Evolutionary conservation across 1,139 yeast species (phyloP).

Genomic region (Candida smagusa): DNA sequence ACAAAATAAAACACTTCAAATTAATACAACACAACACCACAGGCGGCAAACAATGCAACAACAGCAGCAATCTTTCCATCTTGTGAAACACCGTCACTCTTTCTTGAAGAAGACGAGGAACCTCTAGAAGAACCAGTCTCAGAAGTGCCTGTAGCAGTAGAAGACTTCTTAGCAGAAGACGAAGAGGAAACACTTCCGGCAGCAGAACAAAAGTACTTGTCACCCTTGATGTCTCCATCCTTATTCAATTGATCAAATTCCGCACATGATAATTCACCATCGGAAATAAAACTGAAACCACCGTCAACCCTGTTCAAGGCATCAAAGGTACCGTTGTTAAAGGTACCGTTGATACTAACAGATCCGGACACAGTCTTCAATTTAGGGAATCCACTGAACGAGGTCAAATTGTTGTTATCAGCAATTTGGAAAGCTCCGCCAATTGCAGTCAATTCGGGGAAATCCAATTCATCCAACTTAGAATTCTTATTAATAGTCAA

Average conservation of each 20-base stretch:
- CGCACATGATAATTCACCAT: slow-evolving; percentile 77
- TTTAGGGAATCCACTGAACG: slow-evolving; percentile 70
- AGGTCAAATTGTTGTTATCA: slow-evolving; percentile 70
- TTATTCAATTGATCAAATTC: slow-evolving; percentile 65
- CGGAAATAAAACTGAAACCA: slow-evolving; percentile 81
- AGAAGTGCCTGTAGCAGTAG: slow-evolving; percentile 24
- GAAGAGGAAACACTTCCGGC: slow-evolving; percentile 57
- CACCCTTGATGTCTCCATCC: slow-evolving; percentile 85
- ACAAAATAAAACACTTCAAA: slow-evolving; percentile 1
- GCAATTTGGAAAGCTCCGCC: slow-evolving; percentile 88
- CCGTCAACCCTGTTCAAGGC: slow-evolving; percentile 77
- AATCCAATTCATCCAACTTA: slow-evolving; percentile 64
- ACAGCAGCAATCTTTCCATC: slow-evolving; percentile 47
- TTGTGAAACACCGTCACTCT: slow-evolving; percentile 24
- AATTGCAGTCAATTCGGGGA: slow-evolving; percentile 65
- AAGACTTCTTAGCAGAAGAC: slow-evolving; percentile 39
- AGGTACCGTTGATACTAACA: slow-evolving; percentile 73
- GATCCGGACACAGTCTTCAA: slow-evolving; percentile 85
- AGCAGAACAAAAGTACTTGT: slow-evolving; percentile 79
- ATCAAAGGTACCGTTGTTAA: slow-evolving; percentile 74
- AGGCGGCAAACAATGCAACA: slow-evolving; percentile 59
- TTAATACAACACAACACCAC: slow-evolving; percentile 64
- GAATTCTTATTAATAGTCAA: slow-evolving; percentile 73
- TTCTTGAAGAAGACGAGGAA: slow-evolving; percentile 19
- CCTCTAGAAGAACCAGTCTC: slow-evolving; percentile 22